Evolutionary conservation across 768 basidiomycete genomes (phyloP), one percentile per base, ranked within the genome.

Genomic region (Pleurotus platypus): DNA sequence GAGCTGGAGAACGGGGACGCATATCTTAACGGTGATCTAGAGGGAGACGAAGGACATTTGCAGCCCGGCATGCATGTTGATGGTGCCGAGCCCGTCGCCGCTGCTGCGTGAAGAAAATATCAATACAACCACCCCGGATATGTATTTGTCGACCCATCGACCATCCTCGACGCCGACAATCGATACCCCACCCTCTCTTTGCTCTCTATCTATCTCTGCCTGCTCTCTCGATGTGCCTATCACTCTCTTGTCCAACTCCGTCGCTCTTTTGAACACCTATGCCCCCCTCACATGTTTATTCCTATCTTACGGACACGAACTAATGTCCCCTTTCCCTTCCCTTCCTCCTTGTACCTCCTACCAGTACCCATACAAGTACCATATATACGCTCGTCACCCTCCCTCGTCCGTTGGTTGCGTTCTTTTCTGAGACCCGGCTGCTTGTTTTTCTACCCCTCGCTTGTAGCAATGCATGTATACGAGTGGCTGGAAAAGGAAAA

Each of bases 21-120:
- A 45, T 63, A 46, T 78, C 74, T 70, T 6, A 61, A 73, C 40
- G 77, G 69, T 30, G 71, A 72, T 37, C 72, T 70, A 22, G 67
- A 60, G 59, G 75, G 65, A 24, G 75, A 69, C 46, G 69, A 62
- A 39, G 73, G 66, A 47, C 72, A 67, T 51, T 68, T 69, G 49
- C 72, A 66, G 40, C 69, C 72, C 60, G 72, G 73, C 62, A 80
- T 80, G 79, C 75, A 73, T 61, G 64, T 80, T 54, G 75, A 82
- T 61, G 71, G 66, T 16, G 69, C 68, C 61, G 69, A 69, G 57
- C 66, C 64, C 60, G 67, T 69, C 60, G 72, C 67, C 59, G 67
- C 66, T 55, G 61, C 63, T 56, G 62, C 63, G 30, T 63, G 61
- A 57, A 58, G 55, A 51, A 35, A 35, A 35, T 35, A 35, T 56